Base-by-base conservation (phyloP, 257 asterid genomes). In the Solanum arcanum region DNA sequence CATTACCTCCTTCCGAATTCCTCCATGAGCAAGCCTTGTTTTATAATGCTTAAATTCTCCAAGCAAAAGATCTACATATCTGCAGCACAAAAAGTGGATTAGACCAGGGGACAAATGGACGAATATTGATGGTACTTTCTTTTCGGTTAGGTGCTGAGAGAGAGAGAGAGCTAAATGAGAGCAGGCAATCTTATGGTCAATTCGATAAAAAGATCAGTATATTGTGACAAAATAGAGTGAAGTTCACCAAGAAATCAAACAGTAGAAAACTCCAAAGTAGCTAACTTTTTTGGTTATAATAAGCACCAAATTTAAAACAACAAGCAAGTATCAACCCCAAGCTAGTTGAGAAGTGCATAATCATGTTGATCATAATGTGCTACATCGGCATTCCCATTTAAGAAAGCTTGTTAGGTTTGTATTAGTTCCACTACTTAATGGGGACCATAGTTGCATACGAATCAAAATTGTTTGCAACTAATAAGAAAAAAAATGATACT, bases 31-130 rank as follows among this genome's bases (percentile, higher is more conserved):
- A 91, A 97, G 91, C 93, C 99, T 92, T 85, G 99, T 97, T 89
- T 92, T 97, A 94, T 93, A 97, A 93, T 97, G 99, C 94, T 96
- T 97, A 89, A 96, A 95, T 90, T 97, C 99, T 86, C 99, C 99
- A 88, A 97, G 93, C 91, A 97, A 88, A 87, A 97, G 91, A 93
- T 97, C 99, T 85, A 97, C 99, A 91, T 97, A 97, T 91, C 99
- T 97, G 90, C 72, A 88, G 87, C 86, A 92, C 86, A 86, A 77
- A 52, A 47, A 47, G 85, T 81, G 85, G 85, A 81, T 81, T 59
- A 81, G 5, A 49, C 23, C 12, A 20, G 29, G 35, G 12, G 44
- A 47, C 69, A 81, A 46, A 81, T 49, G 69, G 66, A 80, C 47
- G 66, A 27, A 27, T 49, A 47, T 49, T 31, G 44, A 47, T 31